A percentile compares a stretch with the other conserved stretches of the same genome.
Evolutionary conservation across 148 eudicot genomes (phyloP).

Genomic region (Drosera capensis): DNA sequence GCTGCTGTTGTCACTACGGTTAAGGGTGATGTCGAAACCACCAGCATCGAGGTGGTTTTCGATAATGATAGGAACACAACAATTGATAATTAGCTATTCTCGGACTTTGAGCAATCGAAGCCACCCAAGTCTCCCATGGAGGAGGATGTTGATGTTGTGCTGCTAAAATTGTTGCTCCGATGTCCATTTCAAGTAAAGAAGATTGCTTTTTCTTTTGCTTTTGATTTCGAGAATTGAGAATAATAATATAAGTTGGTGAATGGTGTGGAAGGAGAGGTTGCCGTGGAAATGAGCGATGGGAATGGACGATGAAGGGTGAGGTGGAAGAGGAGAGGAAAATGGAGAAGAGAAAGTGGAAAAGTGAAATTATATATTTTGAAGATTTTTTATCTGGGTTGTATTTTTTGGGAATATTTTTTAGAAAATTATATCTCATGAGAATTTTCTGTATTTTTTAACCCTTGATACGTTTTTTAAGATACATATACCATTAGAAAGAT

Average conservation of each 20-base stretch:
- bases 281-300: conserved; percentile 14
- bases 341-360: conserved; percentile 10
- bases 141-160: no score
- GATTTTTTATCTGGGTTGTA: no score
- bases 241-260: background rate
- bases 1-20: conserved; percentile 5
- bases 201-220: no score
- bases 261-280: conserved; percentile 16
- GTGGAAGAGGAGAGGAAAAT: conserved; percentile 12
- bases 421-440: no score
- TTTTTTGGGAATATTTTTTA: no score
- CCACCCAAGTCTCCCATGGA: no score
- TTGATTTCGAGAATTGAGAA: no score
- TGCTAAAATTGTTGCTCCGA: conserved; percentile 20
- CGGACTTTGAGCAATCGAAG: conserved; percentile 43
- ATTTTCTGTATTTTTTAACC: no score
- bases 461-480: no score
- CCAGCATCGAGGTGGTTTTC: conserved; percentile 24
- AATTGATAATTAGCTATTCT: conserved; percentile 50
- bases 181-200: conserved; percentile 38
- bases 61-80: conserved; percentile 60
- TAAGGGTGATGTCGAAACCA: conserved; percentile 10
- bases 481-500: no score
- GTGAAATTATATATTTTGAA: no score
- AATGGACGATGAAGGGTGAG: conserved; percentile 11